phyloP scores from a whole-genome alignment of 2,329 filamentous ascomycete species.

The Pseudofabraea citricarpa region DNA sequence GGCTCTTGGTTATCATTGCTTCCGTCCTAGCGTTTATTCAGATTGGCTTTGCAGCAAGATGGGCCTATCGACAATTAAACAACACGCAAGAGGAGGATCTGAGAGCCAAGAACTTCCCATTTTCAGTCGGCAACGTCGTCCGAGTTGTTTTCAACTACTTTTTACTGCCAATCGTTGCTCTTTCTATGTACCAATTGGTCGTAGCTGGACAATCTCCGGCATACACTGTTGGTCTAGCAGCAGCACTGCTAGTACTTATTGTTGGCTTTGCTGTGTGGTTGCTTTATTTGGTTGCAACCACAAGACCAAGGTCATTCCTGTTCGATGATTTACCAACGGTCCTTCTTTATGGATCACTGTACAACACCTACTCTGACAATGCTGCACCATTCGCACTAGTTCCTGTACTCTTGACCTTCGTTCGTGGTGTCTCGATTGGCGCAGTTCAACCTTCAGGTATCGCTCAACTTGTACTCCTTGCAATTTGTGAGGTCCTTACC shows the following conservation, averaged over 20 bases:
- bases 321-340: slow-evolving; percentile 93
- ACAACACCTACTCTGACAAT: slow-evolving; percentile 96
- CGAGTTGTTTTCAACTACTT: slow-evolving; percentile 92
- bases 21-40: slow-evolving; percentile 67
- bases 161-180: slow-evolving; percentile 75
- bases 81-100: slow-evolving; percentile 79
- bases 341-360: slow-evolving; percentile 84
- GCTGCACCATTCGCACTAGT: slow-evolving; percentile 86
- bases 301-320: slow-evolving; percentile 76
- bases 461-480: slow-evolving; percentile 85
- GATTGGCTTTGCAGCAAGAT: slow-evolving; percentile 70
- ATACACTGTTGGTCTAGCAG: slow-evolving; percentile 70
- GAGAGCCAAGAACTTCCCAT: slow-evolving; percentile 86
- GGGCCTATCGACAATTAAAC: slow-evolving; percentile 67
- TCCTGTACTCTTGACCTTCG: slow-evolving; percentile 76
- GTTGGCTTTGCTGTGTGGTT: slow-evolving; percentile 74
- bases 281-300: slow-evolving; percentile 72
- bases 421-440: slow-evolving; percentile 86
- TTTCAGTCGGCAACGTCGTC: slow-evolving; percentile 73
- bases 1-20: slow-evolving; percentile 74
- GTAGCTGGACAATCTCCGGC: slow-evolving; percentile 63
- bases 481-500: slow-evolving; percentile 89
- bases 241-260: slow-evolving; percentile 67
- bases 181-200: slow-evolving; percentile 90
- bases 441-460: slow-evolving; percentile 91